Evolutionary conservation across 2,329 filamentous ascomycete genomes (phyloP).

Genomic region (Aspergillus ochraceoroseus): DNA sequence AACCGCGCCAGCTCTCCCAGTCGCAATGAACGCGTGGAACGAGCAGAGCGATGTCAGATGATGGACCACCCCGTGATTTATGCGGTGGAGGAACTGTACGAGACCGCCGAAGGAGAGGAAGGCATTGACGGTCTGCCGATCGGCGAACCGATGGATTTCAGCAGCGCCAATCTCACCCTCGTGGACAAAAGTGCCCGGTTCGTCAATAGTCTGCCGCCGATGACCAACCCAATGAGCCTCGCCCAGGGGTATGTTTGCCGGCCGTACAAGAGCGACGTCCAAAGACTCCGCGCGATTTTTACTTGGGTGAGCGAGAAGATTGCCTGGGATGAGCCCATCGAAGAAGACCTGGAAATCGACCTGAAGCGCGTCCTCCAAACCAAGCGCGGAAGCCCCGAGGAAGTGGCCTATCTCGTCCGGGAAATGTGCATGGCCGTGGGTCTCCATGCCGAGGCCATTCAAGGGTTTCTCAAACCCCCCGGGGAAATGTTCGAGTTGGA

Average conservation of each 20-base stretch:
- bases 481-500: conserved; percentile 78
- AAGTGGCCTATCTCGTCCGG: conserved; percentile 78
- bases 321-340: conserved; percentile 90
- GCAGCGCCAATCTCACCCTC: conserved; percentile 69
- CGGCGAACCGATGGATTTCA: conserved; percentile 75
- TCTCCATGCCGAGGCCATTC: conserved; percentile 78
- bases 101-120: conserved; percentile 83
- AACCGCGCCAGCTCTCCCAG: conserved; percentile 93
- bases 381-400: conserved; percentile 78
- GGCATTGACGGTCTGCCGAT: conserved; percentile 78
- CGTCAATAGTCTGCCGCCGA: conserved; percentile 73
- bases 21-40: conserved; percentile 76
- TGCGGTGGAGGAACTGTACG: conserved; percentile 82
- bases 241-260: conserved; percentile 90
- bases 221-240: conserved; percentile 73
- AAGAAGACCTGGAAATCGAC: conserved; percentile 70
- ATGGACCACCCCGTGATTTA: conserved; percentile 84
- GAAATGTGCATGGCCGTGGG: conserved; percentile 94
- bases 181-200: conserved; percentile 97
- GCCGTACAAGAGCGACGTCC: conserved; percentile 89
- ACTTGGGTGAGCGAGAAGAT: conserved; percentile 97
- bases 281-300: conserved; percentile 88
- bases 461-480: conserved; percentile 84
- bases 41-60: conserved; percentile 88
- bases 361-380: conserved; percentile 76